Percentiles rank a stretch among this genome's conserved stretches.
Evolutionary conservation across 495 filamentous ascomycete genomes (phyloP).

Genomic region (Chlorociboria aeruginascens): DNA sequence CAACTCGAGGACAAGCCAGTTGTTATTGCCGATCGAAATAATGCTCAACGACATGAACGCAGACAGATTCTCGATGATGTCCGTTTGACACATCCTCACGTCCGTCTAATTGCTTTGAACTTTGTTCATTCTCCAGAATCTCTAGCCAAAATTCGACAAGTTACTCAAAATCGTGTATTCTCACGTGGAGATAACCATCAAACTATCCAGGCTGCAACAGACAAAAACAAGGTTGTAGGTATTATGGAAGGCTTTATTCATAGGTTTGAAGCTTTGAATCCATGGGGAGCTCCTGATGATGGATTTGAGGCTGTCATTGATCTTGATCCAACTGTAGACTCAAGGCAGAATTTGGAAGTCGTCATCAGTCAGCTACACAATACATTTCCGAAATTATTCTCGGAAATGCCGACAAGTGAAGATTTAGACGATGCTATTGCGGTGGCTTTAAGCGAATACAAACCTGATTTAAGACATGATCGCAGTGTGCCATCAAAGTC

Average conservation of each 20-base stretch:
- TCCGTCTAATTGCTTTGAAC: constrained; percentile 78
- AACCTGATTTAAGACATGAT: constrained; percentile 61
- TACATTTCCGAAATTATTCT: constrained; percentile 64
- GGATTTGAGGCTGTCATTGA: constrained; percentile 75
- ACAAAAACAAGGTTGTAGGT: constrained; percentile 53
- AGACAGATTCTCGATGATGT: constrained; percentile 78
- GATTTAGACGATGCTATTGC: constrained; percentile 76
- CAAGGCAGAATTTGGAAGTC: constrained; percentile 76
- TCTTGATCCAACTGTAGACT: constrained; percentile 63
- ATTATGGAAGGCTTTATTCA: constrained; percentile 94
- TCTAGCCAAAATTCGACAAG: constrained; percentile 50
- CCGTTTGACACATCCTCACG: constrained; percentile 40
- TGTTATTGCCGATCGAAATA: constrained; percentile 89
- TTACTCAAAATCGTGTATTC: constrained; percentile 72
- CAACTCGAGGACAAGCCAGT: constrained; percentile 48
- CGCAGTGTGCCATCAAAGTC: constrained; percentile 34
- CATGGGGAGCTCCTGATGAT: constrained; percentile 51
- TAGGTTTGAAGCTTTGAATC: constrained; percentile 70
- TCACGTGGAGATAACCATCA: constrained; percentile 92
- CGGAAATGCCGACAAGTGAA: constrained; percentile 52
- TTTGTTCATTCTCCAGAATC: constrained; percentile 67
- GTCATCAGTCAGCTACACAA: constrained; percentile 56
- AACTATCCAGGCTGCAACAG: constrained; percentile 76
- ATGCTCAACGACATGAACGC: constrained; percentile 77
- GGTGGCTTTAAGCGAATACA: constrained; percentile 63